Conservation (phyloP, 345 rosid genomes). For the Acer campestre region DNA sequence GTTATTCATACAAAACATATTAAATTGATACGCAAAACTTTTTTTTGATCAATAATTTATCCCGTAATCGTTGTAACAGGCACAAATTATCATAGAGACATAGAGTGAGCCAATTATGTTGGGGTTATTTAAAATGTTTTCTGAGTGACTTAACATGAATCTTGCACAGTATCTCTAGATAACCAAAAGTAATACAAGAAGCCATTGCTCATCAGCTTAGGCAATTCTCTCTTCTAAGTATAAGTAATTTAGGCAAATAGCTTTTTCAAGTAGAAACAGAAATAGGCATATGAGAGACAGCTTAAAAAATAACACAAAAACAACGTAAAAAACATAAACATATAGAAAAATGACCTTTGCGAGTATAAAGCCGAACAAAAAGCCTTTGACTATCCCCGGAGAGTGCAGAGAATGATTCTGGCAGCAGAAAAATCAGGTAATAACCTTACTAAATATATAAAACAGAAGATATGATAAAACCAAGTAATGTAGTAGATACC, state of each 20-base stretch:
- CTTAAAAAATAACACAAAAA: not conserved
- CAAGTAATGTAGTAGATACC: constrained; percentile 44
- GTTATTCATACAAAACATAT: not conserved
- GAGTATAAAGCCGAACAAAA: constrained; percentile 79
- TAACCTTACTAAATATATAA: not conserved
- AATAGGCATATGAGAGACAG: not conserved
- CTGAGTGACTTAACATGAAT: not conserved
- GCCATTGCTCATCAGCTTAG: not conserved
- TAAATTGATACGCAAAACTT: not conserved
- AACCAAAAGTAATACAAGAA: not conserved
- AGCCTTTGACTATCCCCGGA: constrained; percentile 81
- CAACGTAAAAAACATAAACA: not conserved
- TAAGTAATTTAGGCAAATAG: constrained; percentile 1
- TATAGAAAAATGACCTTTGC: constrained; percentile 60
- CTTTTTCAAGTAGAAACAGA: not conserved
- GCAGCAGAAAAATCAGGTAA: constrained; percentile 25
- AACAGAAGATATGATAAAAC: constrained; percentile 7
- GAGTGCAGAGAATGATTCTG: constrained; percentile 73
- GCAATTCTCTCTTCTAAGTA: constrained; percentile 1
- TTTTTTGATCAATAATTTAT: not conserved
- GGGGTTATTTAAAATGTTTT: not conserved
- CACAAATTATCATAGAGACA: not conserved
- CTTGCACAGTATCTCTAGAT: not conserved
- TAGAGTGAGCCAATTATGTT: not conserved
- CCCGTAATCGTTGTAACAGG: not conserved